phyloP scores from a whole-genome alignment of 768 basidiomycete species.

The Antrodiella citrinella region DNA sequence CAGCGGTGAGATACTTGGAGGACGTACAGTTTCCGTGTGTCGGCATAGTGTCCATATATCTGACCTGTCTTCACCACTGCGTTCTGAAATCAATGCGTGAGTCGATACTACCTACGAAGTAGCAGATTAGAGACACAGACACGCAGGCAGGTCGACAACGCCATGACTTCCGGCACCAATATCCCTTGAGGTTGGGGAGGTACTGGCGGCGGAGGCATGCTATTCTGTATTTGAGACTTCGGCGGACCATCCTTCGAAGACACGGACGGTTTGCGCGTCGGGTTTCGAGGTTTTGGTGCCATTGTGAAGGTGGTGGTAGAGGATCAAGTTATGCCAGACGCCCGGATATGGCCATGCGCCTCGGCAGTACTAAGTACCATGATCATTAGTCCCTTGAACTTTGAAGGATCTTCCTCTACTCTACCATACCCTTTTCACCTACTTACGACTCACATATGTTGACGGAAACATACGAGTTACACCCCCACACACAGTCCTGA shows the following conservation, averaged over 20 bases:
- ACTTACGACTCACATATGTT: too few species aligned
- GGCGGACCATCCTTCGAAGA: conserved; percentile 6
- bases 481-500: too few species aligned
- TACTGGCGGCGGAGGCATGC: conserved; percentile 51
- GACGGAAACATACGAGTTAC: too few species aligned
- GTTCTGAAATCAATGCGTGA: conserved; percentile 30
- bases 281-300: conserved; percentile 36
- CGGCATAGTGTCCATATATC: conserved; percentile 61
- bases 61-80: conserved; percentile 66
- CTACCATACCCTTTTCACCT: too few species aligned
- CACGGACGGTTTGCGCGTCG: conserved; percentile 22
- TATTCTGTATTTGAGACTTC: conserved; percentile 14
- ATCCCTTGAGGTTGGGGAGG: conserved; percentile 33
- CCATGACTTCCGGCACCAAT: conserved; percentile 59
- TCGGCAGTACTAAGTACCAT: too few species aligned
- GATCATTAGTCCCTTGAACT: too few species aligned
- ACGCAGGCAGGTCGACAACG: conserved; percentile 49
- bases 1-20: neutral
- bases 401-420: too few species aligned
- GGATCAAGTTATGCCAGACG: too few species aligned
- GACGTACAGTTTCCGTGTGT: conserved; percentile 56
- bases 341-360: too few species aligned
- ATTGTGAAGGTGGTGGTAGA: conserved; percentile 23
- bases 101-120: too few species aligned
- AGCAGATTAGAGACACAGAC: conserved; percentile 25